Evolutionary conservation across 257 asterid genomes (phyloP), one percentile per base, ranked within the genome.

Genomic region (Primulina eburnea): DNA sequence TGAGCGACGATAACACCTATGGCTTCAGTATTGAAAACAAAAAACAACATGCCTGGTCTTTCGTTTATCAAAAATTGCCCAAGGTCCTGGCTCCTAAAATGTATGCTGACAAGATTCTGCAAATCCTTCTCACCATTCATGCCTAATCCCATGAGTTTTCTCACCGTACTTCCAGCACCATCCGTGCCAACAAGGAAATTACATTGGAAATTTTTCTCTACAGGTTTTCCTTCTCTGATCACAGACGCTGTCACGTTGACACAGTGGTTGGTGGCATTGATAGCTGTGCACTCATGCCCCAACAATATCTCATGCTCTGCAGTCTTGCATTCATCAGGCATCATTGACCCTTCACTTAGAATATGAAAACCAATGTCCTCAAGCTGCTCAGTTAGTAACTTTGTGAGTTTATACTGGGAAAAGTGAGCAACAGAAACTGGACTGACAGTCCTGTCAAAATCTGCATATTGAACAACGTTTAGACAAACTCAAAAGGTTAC

Each of bases 1-100:
- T 93, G 99, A 70, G 99, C 99, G 33, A 93, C 97, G 69, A 93
- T 86, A 56, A 93, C 99, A 43, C 97, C 99, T 21, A 90, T 89
- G 24, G 87, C 97, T 74, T 88, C 90, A 52, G 90, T 73, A 65
- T 93, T 93, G 67, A 90, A 90, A 69, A 93, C 68, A 78, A 93
- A 93, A 83, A 87, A 93, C 62, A 93, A 83, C 99, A 90, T 93
- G 67, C 99, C 99, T 2, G 97, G 97, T 71, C 91, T 87, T 85
- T 93, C 89, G 26, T 81, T 82, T 68, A 86, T 86, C 81, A 93
- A 80, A 81, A 89, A 90, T 66, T 83, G 78, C 60, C 99, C 99
- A 34, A 93, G 90, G 65, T 86, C 90, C 71, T 68, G 75, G 83
- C 97, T 90, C 65, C 67, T 73, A 78, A 93, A 93, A 86, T 93